Base-by-base conservation (phyloP, 352 stramenopile genomes). In the Albugo candida region DNA sequence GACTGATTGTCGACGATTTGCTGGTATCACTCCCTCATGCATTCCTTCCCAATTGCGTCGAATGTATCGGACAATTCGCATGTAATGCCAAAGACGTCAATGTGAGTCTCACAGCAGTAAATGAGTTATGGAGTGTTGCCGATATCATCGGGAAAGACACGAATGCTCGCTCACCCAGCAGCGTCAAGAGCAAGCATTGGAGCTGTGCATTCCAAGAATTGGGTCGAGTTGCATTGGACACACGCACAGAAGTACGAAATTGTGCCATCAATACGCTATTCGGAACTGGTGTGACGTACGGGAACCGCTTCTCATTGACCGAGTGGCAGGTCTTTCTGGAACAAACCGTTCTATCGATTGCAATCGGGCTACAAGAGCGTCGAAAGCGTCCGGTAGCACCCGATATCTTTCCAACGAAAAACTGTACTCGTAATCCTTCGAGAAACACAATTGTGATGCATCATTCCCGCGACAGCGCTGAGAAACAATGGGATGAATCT, bases 401-500 rank as follows among this genome's bases (percentile, higher is more conserved):
- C 3, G 24, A 31, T 31, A 10, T 8, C 24, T 31, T 31, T 8
- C 24, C 24, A 8, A 31, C 24, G 8, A 31, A 31, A 31, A 8
- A 3, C 8, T 31, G 3, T 8, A 43, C 38, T 8, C 17, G 20
- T 8, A 43, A 24, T 43, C 20, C 38, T 16, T 50, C 27, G n/a
- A 21, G 14, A n/a, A 35, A 36, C 8, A 16, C 52, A 1, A 73
- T 84, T 24, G 76, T 92, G 48, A 74, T 98, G 47, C 94, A 98
- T 54, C 93, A 98, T 55, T 97, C 86, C 13, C 72, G 93, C 14
- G 93, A 98, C 65, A 97, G 80, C 35, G 70, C 70, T 0, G 78
- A 85, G 27, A 98, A 98, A 55, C 94, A 98, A 64, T 98, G 94
- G 92, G 82, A 94, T 38, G 93, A 96, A 53, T 98, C 94, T 13